Conservation (phyloP, 73 alveolate species). For the Paramecium tetraurelia region DNA sequence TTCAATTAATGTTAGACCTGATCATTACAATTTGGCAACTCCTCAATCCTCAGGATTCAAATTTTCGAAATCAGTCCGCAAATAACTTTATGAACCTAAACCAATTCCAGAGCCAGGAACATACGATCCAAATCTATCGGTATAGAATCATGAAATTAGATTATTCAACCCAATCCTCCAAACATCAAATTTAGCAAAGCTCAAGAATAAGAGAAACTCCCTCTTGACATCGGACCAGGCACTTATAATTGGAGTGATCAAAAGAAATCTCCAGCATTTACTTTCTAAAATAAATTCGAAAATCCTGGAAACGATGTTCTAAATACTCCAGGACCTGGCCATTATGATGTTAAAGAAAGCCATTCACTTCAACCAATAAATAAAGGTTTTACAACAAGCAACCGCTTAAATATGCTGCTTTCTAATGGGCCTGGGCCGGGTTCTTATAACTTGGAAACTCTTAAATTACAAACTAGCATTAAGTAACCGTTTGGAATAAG, state of each 20-base stretch:
- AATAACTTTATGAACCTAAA: background rate
- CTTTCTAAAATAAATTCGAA: conserved; percentile 25
- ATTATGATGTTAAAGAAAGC: background rate
- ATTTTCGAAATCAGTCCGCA: background rate
- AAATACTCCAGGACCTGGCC: conserved; percentile 21
- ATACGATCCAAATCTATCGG: background rate
- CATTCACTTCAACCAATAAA: background rate
- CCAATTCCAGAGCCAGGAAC: background rate
- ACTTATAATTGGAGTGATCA: background rate
- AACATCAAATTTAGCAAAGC: background rate
- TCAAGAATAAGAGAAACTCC: background rate
- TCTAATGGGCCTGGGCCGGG: conserved; percentile 43
- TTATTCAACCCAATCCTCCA: background rate
- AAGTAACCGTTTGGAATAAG: background rate
- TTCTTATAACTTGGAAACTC: background rate
- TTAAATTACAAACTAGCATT: background rate
- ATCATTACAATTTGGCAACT: background rate
- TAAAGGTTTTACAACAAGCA: conserved; percentile 37
- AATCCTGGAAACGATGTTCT: background rate
- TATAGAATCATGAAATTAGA: background rate
- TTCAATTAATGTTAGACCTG: background rate
- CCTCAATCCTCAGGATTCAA: background rate
- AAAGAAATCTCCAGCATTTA: conserved; percentile 22
- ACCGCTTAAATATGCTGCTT: background rate
- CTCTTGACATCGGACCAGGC: conserved; percentile 26